Base-by-base conservation (phyloP, 106 monocot genomes). In the Dioscorea zingiberensis region DNA sequence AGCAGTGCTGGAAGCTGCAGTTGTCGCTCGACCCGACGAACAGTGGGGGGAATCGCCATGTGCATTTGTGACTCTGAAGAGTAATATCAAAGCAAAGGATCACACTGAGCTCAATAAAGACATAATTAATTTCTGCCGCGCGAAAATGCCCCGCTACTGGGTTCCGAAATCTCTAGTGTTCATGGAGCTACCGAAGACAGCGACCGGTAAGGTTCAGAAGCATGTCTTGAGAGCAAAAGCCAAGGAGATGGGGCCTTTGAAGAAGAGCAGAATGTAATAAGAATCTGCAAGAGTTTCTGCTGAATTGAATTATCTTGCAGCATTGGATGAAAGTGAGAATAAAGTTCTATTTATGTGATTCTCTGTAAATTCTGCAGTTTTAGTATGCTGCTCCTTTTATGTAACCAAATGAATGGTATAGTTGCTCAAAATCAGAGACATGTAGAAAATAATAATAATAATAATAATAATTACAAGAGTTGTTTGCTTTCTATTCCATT, bases 1-100 rank as follows among this genome's bases (percentile, higher is more conserved):
- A 1, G 75, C 88, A 0, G 73, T 89, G 46, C 58, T 89, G 16
- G 88, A 89, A 65, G 78, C 23, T 9, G 76, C 84, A 16, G 85
- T 89, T 60, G 88, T 85, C 53, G 88, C 88, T 16, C 77, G 88
- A 0, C 70, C 77, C 1, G 85, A 89, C 15, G 88, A 85, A 64
- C 75, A 51, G 64, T 89, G 88, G 88, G 88, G 88, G 19, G 88
- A 89, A 59, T 85, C 88, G 9, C 88, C 88, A 0, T 89, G 88
- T 32, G 88, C 88, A 1, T 89, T 89, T 71, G 73, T 89, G 62
- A 82, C 79, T 0, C 48, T 79, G 27, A 89, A 89, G 58, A 64
- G 69, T 0, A 58, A 64, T 7, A 48, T 71, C 1, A 57, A 71
- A 10, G 23, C 47, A 46, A 62, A 62, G 53, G 61, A 81, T 59